Base-by-base conservation (phyloP, 2,329 filamentous ascomycete species). In the Dryadomyces quercus-mongolicae region DNA sequence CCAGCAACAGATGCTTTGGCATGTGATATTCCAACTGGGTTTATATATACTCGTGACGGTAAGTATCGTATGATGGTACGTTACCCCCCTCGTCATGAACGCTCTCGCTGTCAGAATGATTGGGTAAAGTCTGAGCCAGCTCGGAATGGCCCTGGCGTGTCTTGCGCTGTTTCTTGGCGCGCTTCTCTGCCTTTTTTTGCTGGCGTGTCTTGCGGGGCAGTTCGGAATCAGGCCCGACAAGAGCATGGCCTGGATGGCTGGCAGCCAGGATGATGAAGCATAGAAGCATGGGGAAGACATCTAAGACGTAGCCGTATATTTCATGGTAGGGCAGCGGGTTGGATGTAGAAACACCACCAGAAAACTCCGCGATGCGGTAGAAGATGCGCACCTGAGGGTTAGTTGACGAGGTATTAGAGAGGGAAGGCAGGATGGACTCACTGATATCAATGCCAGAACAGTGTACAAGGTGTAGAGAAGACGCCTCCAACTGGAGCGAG, bases 351-450 rank as follows among this genome's bases (percentile, higher is more conserved):
- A 74, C 61, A 12, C 75, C 76, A 4, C 68, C 66, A 0, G 70
- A 69, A 60, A 77, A 84, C 62, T 85, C 79, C 52, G 71, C 64
- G 2, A 85, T 69, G 34, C 80, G 77, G 65, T 76, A 85, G 58
- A 81, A 73, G 62, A 84, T 82, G 38, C 81, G 76, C 31, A 74
- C 63, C 72, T 78, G 50, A 18, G 2, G 21, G 34, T 38, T 13
- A 43, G 38, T 36, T 12, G 51, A 18, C 5, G 40, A 43, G 10
- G 55, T 20, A 59, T n/a, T n/a, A n/a, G 52, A 59, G 55, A 40
- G 55, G 44, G 25, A 54, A 47, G 43, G 15, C 21, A 20, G 12
- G 34, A 46, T 16, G 16, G 49, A 40, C 67, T 63, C 58, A 71
- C 66, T 40, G 68, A 62, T 46, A 72, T 69, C 16, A 70, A 61